phyloP scores from a whole-genome alignment of 2,329 filamentous ascomycete genomes.

The Daldinia sp. region DNA sequence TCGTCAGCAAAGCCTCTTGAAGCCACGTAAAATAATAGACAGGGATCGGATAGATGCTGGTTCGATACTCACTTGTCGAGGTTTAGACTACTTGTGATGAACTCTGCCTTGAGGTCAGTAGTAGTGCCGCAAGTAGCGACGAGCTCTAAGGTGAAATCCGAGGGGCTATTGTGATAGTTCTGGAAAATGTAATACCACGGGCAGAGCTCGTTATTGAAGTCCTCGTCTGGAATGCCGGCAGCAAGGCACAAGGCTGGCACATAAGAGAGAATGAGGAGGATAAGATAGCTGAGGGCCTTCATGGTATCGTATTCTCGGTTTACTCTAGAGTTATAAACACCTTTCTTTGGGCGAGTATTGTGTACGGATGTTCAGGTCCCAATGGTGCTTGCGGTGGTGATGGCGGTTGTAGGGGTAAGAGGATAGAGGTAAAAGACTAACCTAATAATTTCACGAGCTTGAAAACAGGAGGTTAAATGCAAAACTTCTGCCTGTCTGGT shows the following conservation, averaged over 20 bases:
- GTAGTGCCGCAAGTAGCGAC: not conserved
- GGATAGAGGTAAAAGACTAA: not conserved
- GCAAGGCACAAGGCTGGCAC: not conserved
- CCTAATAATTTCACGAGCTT: not conserved
- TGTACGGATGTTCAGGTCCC: not conserved
- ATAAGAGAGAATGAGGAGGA: not conserved
- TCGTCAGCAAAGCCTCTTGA: not conserved
- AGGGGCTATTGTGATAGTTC: not conserved
- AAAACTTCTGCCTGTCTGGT: not conserved
- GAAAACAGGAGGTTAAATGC: not conserved
- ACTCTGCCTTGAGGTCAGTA: not conserved
- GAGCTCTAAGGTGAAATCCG: not conserved
- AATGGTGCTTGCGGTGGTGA: not conserved
- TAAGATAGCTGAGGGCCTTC: not conserved
- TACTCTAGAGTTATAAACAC: not conserved
- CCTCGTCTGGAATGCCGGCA: not conserved
- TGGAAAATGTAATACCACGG: not conserved
- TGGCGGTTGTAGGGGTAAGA: not conserved
- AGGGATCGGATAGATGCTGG: not conserved
- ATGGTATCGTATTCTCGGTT: not conserved
- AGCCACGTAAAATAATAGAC: not conserved
- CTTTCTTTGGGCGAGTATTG: not conserved
- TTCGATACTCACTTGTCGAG: not conserved
- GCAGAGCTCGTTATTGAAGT: not conserved
- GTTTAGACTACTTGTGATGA: not conserved